phyloP scores from a whole-genome alignment of 805 yeast species.

The Yarrowia phangngaensis region DNA sequence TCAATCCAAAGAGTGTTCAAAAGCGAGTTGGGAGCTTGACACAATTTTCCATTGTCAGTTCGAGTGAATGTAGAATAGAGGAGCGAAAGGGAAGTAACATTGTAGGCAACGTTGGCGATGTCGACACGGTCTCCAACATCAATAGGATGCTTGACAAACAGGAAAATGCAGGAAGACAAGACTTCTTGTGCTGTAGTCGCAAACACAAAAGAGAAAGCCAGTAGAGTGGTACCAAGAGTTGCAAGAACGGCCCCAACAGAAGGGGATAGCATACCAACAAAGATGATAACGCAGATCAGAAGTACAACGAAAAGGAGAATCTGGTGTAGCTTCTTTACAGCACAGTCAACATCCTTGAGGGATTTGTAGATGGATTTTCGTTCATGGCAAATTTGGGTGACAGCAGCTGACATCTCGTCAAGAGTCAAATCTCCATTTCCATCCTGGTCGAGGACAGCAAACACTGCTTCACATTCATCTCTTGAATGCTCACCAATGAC shows the following conservation, averaged over 20 bases:
- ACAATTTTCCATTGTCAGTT: slow-evolving; percentile 33
- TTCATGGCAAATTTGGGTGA: slow-evolving; percentile 39
- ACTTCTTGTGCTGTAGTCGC: slow-evolving; percentile 42
- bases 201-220: slow-evolving; percentile 43
- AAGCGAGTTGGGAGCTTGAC: slow-evolving; percentile 42
- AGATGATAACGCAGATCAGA: slow-evolving; percentile 40
- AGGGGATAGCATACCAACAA: slow-evolving; percentile 44
- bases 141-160: slow-evolving; percentile 44
- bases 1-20: slow-evolving; percentile 42
- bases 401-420: slow-evolving; percentile 40
- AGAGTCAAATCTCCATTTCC: slow-evolving; percentile 40
- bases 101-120: slow-evolving; percentile 34
- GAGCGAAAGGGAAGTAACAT: slow-evolving; percentile 39
- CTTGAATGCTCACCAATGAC: slow-evolving; percentile 37
- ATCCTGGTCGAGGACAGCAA: slow-evolving; percentile 40
- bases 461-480: slow-evolving; percentile 37
- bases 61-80: slow-evolving; percentile 40
- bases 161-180: slow-evolving; percentile 41
- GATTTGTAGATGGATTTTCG: slow-evolving; percentile 39
- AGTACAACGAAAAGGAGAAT: slow-evolving; percentile 39
- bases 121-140: slow-evolving; percentile 44
- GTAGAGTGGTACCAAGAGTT: slow-evolving; percentile 42
- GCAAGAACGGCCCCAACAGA: slow-evolving; percentile 42
- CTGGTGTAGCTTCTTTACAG: slow-evolving; percentile 41
- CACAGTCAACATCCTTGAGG: slow-evolving; percentile 42